Percentiles rank a stretch among this genome's conserved stretches.
Evolutionary conservation across 352 stramenopile genomes (phyloP).

Genomic region (Phytophthora citrophthora): DNA sequence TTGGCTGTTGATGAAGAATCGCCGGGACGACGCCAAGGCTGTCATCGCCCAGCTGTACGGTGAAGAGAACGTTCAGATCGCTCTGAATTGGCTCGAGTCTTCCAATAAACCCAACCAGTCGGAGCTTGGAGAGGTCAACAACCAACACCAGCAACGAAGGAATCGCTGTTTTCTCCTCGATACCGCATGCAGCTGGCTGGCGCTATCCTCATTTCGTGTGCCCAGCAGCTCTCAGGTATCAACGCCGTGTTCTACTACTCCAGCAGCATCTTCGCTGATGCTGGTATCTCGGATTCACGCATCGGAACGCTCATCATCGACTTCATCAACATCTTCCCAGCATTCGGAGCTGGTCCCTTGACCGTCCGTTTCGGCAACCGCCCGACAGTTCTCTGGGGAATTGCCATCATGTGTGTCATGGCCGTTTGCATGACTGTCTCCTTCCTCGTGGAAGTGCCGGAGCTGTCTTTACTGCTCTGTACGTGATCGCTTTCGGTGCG

Average conservation of each 20-base stretch:
- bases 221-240: conserved; percentile 67
- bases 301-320: conserved; percentile 28
- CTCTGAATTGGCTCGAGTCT: conserved; percentile 34
- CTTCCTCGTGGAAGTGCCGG: conserved; percentile 33
- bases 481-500: conserved; percentile 48
- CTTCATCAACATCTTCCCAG: conserved; percentile 58
- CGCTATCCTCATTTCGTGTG: conserved; percentile 44
- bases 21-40: conserved; percentile 26
- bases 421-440: conserved; percentile 58
- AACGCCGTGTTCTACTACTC: conserved; percentile 40
- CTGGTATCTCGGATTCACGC: conserved; percentile 23
- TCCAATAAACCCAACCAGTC: conserved; percentile 24
- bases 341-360: conserved; percentile 45
- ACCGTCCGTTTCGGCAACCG: conserved; percentile 54
- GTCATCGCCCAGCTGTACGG: conserved; percentile 40
- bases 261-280: conserved; percentile 21
- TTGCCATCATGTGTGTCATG: conserved; percentile 49
- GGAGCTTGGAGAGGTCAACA: conserved; percentile 26
- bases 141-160: conserved; percentile 24
- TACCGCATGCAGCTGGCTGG: conserved; percentile 52
- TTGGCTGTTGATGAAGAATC: conserved; percentile 30
- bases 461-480: conserved; percentile 48
- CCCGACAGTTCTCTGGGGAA: conserved; percentile 49
- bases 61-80: conserved; percentile 36
- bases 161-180: conserved; percentile 40